phyloP scores from a whole-genome alignment of 1,139 yeast species.

The Sugiyamaella castrensis region DNA sequence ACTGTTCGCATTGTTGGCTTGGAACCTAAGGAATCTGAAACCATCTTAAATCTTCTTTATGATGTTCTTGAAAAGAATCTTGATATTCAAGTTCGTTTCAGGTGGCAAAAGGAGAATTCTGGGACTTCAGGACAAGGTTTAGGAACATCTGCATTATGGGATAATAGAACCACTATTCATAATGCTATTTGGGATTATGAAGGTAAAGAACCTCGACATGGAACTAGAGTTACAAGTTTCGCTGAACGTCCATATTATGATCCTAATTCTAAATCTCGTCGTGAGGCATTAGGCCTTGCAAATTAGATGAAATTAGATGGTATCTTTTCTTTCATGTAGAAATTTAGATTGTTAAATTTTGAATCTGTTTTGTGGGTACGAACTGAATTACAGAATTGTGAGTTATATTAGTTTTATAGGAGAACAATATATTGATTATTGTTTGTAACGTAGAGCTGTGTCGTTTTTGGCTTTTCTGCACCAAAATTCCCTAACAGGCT shows the following conservation, averaged over 20 bases:
- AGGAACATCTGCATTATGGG: conserved; percentile 59
- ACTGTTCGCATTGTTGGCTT: conserved; percentile 47
- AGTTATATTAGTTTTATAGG: too few relatives aligned
- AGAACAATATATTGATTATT: too few relatives aligned
- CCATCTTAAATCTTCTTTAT: conserved; percentile 43
- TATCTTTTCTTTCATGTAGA: too few relatives aligned
- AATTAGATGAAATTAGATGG: neutral
- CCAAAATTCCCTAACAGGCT: too few relatives aligned
- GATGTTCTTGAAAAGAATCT: conserved; percentile 45
- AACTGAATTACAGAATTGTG: too few relatives aligned
- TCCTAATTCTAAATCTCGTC: conserved; percentile 50
- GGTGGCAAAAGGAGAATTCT: conserved; percentile 43
- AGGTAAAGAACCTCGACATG: conserved; percentile 51
- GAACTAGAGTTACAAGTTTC: conserved; percentile 56
- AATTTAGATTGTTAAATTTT: too few relatives aligned
- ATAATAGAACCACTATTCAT: conserved; percentile 53
- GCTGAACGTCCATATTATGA: conserved; percentile 57
- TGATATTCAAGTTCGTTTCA: conserved; percentile 54
- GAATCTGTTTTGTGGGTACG: too few relatives aligned
- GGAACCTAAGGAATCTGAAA: conserved; percentile 42
- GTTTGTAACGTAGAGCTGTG: too few relatives aligned
- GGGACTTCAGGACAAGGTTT: conserved; percentile 42
- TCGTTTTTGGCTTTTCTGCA: too few relatives aligned
- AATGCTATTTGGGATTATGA: conserved; percentile 51
- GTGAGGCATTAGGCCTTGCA: conserved; percentile 44